phyloP scores from a whole-genome alignment of 176 grass and related monocot genomes.

The Carex myosuroides region DNA sequence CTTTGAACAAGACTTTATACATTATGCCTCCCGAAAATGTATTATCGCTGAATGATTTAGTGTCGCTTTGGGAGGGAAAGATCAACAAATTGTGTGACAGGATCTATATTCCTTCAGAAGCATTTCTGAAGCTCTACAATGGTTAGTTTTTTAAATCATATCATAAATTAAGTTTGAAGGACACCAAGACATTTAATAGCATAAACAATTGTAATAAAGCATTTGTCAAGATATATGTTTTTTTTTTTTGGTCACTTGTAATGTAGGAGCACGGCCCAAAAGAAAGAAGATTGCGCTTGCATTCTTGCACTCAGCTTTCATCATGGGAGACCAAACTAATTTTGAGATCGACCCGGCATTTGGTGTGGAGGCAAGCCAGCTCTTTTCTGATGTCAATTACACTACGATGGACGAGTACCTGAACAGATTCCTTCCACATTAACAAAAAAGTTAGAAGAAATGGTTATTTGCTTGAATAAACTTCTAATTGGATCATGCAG shows the following conservation, averaged over 20 bases:
- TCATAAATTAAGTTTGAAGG: not conserved
- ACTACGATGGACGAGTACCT: conserved; percentile 56
- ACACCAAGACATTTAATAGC: not conserved
- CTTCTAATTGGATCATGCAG: not conserved
- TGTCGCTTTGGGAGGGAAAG: conserved; percentile 27
- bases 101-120: conserved; percentile 6
- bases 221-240: not conserved
- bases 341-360: conserved; percentile 35
- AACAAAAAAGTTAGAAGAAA: not conserved
- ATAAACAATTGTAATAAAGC: not conserved
- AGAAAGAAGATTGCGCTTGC: not conserved
- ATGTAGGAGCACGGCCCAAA: not conserved
- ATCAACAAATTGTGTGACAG: not conserved
- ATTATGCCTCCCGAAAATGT: conserved; percentile 8
- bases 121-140: not conserved
- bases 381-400: conserved; percentile 58
- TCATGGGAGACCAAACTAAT: conserved; percentile 31
- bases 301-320: conserved; percentile 30
- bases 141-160: not conserved
- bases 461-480: not conserved
- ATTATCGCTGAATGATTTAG: conserved; percentile 20
- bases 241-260: not conserved
- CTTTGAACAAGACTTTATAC: conserved; percentile 25
- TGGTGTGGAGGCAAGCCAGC: conserved; percentile 36
- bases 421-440: conserved; percentile 30